Percentiles rank a stretch among this genome's conserved stretches.
Evolutionary conservation across 2,329 filamentous ascomycete genomes (phyloP).

Genomic region (Aspergillus sp.): DNA sequence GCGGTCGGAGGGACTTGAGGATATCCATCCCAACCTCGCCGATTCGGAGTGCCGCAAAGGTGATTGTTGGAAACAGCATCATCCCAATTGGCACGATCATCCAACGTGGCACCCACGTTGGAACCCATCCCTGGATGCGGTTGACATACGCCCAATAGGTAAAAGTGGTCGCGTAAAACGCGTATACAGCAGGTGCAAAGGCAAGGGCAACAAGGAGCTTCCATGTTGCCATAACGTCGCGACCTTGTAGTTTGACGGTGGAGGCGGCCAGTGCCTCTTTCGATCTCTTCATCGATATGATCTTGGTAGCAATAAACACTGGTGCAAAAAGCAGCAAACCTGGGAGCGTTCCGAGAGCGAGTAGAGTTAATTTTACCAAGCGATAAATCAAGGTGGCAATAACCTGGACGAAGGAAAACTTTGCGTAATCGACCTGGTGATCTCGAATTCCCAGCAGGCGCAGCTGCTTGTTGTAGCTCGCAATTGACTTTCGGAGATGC

Average conservation of each 20-base stretch:
- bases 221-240: conserved; percentile 89
- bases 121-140: conserved; percentile 71
- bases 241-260: conserved; percentile 77
- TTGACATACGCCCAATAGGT: conserved; percentile 72
- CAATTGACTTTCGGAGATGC: conserved; percentile 63
- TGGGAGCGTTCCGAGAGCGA: conserved; percentile 74
- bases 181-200: conserved; percentile 71
- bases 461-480: conserved; percentile 77
- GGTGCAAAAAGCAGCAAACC: conserved; percentile 81
- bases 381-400: conserved; percentile 71
- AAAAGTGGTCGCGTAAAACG: conserved; percentile 66
- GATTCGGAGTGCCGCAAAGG: conserved; percentile 85
- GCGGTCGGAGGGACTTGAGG: conserved; percentile 80
- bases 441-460: conserved; percentile 80
- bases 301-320: conserved; percentile 74
- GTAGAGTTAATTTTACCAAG: conserved; percentile 62
- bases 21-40: conserved; percentile 99
- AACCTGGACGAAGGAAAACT: conserved; percentile 67
- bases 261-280: conserved; percentile 75
- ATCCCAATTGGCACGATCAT: conserved; percentile 64
- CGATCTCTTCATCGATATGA: conserved; percentile 73
- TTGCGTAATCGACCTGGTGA: conserved; percentile 88
- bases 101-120: conserved; percentile 71
- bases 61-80: conserved; percentile 75
- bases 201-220: conserved; percentile 83